Evolutionary conservation across 2,329 filamentous ascomycete genomes (phyloP).

Genomic region (Furcasterigmium furcatum): DNA sequence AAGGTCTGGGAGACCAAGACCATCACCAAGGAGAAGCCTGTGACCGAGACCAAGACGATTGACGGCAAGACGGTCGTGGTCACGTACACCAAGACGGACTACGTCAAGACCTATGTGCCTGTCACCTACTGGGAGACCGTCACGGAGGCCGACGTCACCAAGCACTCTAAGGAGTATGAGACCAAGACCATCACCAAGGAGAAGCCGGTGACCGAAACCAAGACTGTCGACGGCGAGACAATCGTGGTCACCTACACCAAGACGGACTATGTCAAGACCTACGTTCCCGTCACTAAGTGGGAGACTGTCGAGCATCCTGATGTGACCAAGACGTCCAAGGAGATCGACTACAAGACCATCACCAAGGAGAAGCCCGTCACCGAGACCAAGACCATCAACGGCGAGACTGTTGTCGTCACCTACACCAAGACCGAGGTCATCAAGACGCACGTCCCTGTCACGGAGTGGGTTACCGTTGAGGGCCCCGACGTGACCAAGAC

Average conservation of each 20-base stretch:
- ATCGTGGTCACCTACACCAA: conserved; percentile 29
- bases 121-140: conserved; percentile 30
- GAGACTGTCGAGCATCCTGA: conserved; percentile 28
- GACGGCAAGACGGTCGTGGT: conserved; percentile 35
- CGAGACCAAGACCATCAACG: conserved; percentile 38
- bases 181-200: conserved; percentile 36
- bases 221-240: conserved; percentile 36
- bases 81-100: conserved; percentile 26
- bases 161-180: conserved; percentile 29
- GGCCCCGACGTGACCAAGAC: conserved; percentile 32
- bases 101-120: conserved; percentile 24
- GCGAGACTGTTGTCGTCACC: conserved; percentile 32
- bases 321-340: conserved; percentile 31
- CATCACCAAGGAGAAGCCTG: conserved; percentile 38
- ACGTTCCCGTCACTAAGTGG: conserved; percentile 26
- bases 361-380: conserved; percentile 44
- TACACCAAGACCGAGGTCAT: conserved; percentile 24
- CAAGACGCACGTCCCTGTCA: conserved; percentile 25
- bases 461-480: conserved; percentile 27
- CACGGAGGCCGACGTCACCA: conserved; percentile 28
- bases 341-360: conserved; percentile 35
- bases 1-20: conserved; percentile 36
- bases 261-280: conserved; percentile 26
- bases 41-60: conserved; percentile 41
- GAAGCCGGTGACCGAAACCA: conserved; percentile 29